Evolutionary conservation across 352 stramenopile species (phyloP).

Genomic region (Phytophthora citricola): DNA sequence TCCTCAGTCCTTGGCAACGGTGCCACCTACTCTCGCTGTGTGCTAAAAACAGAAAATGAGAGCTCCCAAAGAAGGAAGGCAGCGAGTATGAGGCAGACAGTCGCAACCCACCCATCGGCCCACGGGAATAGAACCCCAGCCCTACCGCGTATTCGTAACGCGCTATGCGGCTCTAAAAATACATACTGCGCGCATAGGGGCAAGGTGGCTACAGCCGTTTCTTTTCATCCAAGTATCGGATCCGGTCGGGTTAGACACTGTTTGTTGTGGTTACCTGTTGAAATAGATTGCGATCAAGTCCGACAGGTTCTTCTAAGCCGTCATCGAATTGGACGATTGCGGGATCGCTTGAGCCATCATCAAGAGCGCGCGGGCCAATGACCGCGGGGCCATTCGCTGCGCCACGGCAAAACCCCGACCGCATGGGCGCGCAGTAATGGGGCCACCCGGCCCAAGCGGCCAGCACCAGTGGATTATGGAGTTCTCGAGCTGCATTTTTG

Average conservation of each 20-base stretch:
- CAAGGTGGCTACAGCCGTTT: conserved; percentile 14
- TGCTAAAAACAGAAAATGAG: conserved; percentile 48
- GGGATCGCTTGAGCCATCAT: conserved; percentile 19
- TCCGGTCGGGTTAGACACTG: background rate
- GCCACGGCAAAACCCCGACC: conserved; percentile 1
- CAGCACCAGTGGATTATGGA: conserved; percentile 23
- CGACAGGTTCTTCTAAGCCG: background rate
- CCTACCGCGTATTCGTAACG: conserved; percentile 7
- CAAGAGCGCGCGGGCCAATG: conserved; percentile 9
- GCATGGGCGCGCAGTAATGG: conserved; percentile 20
- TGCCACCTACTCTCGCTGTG: conserved; percentile 11
- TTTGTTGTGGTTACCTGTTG: background rate
- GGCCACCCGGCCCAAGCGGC: background rate
- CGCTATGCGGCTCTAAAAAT: conserved; percentile 26
- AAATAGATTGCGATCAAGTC: background rate
- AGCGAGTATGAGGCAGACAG: conserved; percentile 14
- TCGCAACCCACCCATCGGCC: conserved; percentile 22
- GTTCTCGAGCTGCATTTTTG: background rate
- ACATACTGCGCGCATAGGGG: conserved; percentile 12
- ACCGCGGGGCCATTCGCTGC: background rate
- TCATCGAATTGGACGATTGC: conserved; percentile 26
- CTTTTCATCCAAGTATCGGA: background rate
- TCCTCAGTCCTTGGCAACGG: conserved; percentile 20
- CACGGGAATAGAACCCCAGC: conserved; percentile 4
- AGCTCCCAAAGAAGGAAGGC: conserved; percentile 6